A percentile compares a stretch with the other conserved stretches of the same genome.
Conservation (phyloP, 2,329 filamentous ascomycete genomes). For the Aspergillus viridinutans region DNA sequence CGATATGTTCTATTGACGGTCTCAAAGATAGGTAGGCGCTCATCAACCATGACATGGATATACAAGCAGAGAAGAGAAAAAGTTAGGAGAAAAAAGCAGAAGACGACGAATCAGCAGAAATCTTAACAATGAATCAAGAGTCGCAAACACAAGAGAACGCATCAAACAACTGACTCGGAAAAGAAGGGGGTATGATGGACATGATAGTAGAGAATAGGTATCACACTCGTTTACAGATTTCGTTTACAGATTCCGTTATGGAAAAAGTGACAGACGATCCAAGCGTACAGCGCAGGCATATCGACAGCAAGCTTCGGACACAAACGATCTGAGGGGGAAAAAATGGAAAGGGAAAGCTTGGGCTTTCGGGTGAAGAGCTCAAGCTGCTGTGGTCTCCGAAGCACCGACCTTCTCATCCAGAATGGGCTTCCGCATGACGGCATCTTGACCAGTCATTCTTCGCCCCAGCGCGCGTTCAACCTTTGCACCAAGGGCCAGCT, state of each 20-base stretch:
- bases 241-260: slow-evolving; percentile 12
- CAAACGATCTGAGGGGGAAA: neutral
- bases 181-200: slow-evolving; percentile 17
- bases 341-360: neutral
- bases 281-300: slow-evolving; percentile 5
- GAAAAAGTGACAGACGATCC: neutral
- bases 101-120: neutral
- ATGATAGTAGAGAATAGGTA: slow-evolving; percentile 14
- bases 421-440: slow-evolving; percentile 65
- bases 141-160: slow-evolving; percentile 5
- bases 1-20: neutral
- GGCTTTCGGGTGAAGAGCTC: slow-evolving; percentile 2
- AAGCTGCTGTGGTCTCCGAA: slow-evolving; percentile 18
- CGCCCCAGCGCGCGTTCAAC: slow-evolving; percentile 81
- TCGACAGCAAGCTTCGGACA: slow-evolving; percentile 13
- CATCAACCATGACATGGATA: neutral
- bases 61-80: neutral
- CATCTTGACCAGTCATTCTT: slow-evolving; percentile 84
- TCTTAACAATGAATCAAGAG: neutral
- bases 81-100: neutral
- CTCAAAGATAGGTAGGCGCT: neutral
- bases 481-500: slow-evolving; percentile 84
- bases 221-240: slow-evolving; percentile 15
- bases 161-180: slow-evolving; percentile 4
- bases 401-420: slow-evolving; percentile 35